Percentiles rank a stretch among this genome's conserved stretches.
Evolutionary conservation across 768 basidiomycete genomes (phyloP).

Genomic region (Mycena vitilis): DNA sequence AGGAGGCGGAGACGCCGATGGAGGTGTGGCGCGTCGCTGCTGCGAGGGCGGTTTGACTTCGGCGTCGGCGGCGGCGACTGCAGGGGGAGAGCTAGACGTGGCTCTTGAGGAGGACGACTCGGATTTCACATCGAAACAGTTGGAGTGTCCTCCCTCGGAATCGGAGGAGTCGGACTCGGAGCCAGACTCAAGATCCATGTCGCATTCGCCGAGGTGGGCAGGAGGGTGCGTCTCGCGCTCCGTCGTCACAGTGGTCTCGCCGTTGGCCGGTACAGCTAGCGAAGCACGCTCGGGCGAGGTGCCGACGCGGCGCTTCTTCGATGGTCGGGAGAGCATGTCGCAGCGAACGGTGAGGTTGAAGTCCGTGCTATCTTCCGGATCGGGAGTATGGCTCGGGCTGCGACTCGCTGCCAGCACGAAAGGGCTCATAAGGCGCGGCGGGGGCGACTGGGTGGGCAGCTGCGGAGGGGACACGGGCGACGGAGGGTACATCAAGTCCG

Average conservation of each 20-base stretch:
- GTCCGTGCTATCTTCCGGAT: constrained; percentile 26
- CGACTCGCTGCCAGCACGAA: constrained; percentile 31
- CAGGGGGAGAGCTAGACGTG: constrained; percentile 23
- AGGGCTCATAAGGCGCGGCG: constrained; percentile 33
- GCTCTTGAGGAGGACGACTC: constrained; percentile 14
- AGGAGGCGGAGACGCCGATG: neutral
- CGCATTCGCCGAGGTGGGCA: constrained; percentile 31
- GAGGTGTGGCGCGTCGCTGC: neutral
- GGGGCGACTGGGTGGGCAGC: constrained; percentile 30
- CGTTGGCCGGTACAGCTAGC: neutral
- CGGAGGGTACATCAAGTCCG: constrained; percentile 24
- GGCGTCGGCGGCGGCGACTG: neutral
- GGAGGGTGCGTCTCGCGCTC: constrained; percentile 27
- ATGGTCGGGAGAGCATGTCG: constrained; percentile 26
- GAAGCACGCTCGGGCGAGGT: constrained; percentile 13
- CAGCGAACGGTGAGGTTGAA: constrained; percentile 30
- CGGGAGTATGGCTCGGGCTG: constrained; percentile 27
- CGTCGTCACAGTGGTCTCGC: neutral
- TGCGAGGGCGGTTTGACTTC: neutral
- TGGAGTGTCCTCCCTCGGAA: neutral
- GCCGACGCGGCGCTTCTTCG: constrained; percentile 29
- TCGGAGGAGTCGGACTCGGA: constrained; percentile 20
- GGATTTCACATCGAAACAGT: neutral
- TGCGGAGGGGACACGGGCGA: constrained; percentile 27
- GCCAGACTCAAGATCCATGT: constrained; percentile 35